A percentile compares a stretch with the other conserved stretches of the same genome.
Evolutionary conservation across 2,329 filamentous ascomycete genomes (phyloP).

Genomic region (Colletotrichum cuscutae): DNA sequence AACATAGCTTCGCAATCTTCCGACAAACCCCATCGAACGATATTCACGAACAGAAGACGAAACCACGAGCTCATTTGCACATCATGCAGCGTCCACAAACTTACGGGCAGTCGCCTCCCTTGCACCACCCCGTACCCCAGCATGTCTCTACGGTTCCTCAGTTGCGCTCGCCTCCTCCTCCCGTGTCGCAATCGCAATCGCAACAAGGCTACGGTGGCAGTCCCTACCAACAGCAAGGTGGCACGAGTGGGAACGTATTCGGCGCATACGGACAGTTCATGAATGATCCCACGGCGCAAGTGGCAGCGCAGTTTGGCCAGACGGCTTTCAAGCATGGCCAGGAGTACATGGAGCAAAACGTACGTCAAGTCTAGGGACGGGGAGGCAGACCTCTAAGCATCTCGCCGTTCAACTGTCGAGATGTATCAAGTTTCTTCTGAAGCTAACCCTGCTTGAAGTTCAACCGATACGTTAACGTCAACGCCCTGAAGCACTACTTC

Average conservation of each 20-base stretch:
- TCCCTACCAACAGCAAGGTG: slow-evolving; percentile 76
- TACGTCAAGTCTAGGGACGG: slow-evolving; percentile 54
- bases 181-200: slow-evolving; percentile 75
- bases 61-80: slow-evolving; percentile 34
- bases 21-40: neutral
- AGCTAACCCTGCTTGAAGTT: slow-evolving; percentile 49
- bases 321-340: slow-evolving; percentile 91
- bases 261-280: slow-evolving; percentile 91
- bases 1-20: neutral
- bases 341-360: slow-evolving; percentile 95
- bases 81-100: slow-evolving; percentile 85
- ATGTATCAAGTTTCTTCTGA: neutral
- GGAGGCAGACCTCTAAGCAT: neutral
- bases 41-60: neutral
- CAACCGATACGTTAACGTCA: slow-evolving; percentile 86
- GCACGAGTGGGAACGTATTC: slow-evolving; percentile 63
- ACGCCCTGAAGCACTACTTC: slow-evolving; percentile 97
- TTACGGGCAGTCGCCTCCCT: slow-evolving; percentile 89
- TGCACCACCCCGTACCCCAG: slow-evolving; percentile 97
- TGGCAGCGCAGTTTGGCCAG: slow-evolving; percentile 94
- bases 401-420: neutral
- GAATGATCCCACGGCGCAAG: slow-evolving; percentile 93
- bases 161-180: slow-evolving; percentile 91
- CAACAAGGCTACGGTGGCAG: slow-evolving; percentile 71
- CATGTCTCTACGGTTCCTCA: slow-evolving; percentile 98